Percentiles rank a stretch among this genome's conserved stretches.
Evolutionary conservation across 192 early-diverging fungal genomes (phyloP).

Genomic region (Kickxella alabastrina): DNA sequence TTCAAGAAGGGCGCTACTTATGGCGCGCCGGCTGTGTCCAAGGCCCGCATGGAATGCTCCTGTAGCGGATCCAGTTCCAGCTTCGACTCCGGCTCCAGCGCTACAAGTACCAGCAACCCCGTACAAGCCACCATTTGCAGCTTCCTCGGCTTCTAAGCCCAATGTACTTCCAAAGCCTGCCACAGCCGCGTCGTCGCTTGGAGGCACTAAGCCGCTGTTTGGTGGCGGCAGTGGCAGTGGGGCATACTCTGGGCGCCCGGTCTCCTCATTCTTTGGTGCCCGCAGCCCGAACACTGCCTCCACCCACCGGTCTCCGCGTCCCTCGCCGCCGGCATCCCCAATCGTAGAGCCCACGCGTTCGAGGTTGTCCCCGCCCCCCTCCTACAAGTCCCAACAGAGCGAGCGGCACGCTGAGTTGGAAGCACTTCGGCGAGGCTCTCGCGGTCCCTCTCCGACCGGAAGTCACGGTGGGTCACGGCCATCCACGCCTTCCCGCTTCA

Average conservation of each 20-base stretch:
- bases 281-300: slow-evolving; percentile 9
- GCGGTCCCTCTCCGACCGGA: slow-evolving; percentile 25
- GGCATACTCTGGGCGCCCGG: slow-evolving; percentile 16
- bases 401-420: slow-evolving; percentile 51
- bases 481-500: slow-evolving; percentile 19
- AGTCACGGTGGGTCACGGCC: slow-evolving; percentile 15
- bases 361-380: slow-evolving; percentile 7
- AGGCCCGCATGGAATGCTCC: slow-evolving; percentile 15
- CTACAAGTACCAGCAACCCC: slow-evolving; percentile 4
- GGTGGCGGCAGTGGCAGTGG: slow-evolving; percentile 9
- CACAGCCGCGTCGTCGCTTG: slow-evolving; percentile 6
- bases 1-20: slow-evolving; percentile 39
- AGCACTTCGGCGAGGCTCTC: slow-evolving; percentile 44
- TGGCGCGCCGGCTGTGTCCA: slow-evolving; percentile 26
- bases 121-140: background rate
- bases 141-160: slow-evolving; percentile 5
- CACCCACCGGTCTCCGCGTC: slow-evolving; percentile 2
- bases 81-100: background rate
- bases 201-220: slow-evolving; percentile 28
- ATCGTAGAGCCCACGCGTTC: slow-evolving; percentile 3
- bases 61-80: background rate
- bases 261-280: slow-evolving; percentile 28
- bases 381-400: slow-evolving; percentile 35
- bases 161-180: background rate
- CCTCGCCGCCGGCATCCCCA: slow-evolving; percentile 11